Percentiles rank a stretch among this genome's conserved stretches.
phyloP scores from a whole-genome alignment of 148 eudicot species.

The Rheum nobile region DNA sequence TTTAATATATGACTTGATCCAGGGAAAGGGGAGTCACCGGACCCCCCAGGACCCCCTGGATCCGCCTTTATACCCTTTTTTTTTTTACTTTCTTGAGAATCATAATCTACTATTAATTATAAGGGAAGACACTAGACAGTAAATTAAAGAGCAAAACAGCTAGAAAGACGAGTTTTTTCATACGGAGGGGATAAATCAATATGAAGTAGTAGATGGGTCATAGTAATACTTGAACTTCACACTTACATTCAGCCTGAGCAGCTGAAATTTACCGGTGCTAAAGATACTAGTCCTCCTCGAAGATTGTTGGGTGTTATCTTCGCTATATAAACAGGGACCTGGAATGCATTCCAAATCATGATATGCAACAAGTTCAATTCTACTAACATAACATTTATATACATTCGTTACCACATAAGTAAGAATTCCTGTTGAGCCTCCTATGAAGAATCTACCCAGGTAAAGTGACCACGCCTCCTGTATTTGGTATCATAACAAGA shows the following conservation, averaged over 20 bases:
- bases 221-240: neutral
- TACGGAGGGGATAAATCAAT: too few relatives aligned
- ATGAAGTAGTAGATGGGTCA: neutral
- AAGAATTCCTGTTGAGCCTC: neutral
- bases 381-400: neutral
- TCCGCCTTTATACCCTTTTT: too few relatives aligned
- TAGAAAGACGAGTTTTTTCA: too few relatives aligned
- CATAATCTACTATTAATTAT: too few relatives aligned
- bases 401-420: neutral
- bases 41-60: too few relatives aligned
- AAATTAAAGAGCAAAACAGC: too few relatives aligned
- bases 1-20: too few relatives aligned
- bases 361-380: neutral
- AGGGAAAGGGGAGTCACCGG: too few relatives aligned
- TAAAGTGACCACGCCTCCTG: conserved; percentile 3
- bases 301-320: conserved; percentile 11
- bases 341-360: neutral
- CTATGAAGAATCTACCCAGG: neutral
- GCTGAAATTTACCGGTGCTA: neutral
- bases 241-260: neutral
- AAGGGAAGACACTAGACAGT: too few relatives aligned
- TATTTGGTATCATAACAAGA: neutral
- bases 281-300: conserved; percentile 7
- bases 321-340: conserved; percentile 11
- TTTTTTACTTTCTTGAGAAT: too few relatives aligned